phyloP scores from a whole-genome alignment of 1,284 basidiomycete genomes.

The Bjerkandera adusta region DNA sequence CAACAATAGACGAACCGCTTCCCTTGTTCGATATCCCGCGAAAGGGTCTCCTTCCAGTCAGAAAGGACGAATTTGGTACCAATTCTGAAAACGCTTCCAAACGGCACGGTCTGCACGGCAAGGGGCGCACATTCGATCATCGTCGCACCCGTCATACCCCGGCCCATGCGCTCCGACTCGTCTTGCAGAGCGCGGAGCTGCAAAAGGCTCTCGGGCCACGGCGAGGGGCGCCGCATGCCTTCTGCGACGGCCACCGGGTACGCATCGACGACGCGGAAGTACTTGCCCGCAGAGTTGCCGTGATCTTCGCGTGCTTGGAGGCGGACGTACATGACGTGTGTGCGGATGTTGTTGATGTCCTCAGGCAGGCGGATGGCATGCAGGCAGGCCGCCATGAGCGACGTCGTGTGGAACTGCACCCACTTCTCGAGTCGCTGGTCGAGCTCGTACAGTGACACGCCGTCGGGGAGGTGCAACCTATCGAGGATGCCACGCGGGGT shows the following conservation, averaged over 20 bases:
- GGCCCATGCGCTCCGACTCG: constrained; percentile 19
- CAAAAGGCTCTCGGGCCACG: constrained; percentile 25
- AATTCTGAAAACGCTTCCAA: constrained; percentile 22
- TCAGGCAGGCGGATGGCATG: constrained; percentile 23
- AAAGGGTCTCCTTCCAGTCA: constrained; percentile 24
- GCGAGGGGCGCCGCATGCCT: constrained; percentile 16
- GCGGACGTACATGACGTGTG: constrained; percentile 23
- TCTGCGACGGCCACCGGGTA: constrained; percentile 20
- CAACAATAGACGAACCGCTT: constrained; percentile 16
- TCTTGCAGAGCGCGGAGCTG: constrained; percentile 23
- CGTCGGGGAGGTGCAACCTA: constrained; percentile 23
- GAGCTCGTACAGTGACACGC: constrained; percentile 25
- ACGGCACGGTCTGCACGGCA: constrained; percentile 28
- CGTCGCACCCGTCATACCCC: constrained; percentile 20
- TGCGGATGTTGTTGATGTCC: constrained; percentile 21
- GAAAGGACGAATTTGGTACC: constrained; percentile 8
- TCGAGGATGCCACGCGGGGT: constrained; percentile 18
- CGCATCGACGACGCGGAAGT: constrained; percentile 23
- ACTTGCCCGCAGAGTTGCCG: constrained; percentile 19
- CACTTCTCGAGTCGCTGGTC: constrained; percentile 30
- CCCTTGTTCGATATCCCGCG: constrained; percentile 20
- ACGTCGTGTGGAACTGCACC: constrained; percentile 25
- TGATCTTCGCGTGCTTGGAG: constrained; percentile 23
- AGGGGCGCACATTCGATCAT: constrained; percentile 26
- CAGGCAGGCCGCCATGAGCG: constrained; percentile 26